phyloP scores from a whole-genome alignment of 495 filamentous ascomycete species.

The Daldinia vernicosa region DNA sequence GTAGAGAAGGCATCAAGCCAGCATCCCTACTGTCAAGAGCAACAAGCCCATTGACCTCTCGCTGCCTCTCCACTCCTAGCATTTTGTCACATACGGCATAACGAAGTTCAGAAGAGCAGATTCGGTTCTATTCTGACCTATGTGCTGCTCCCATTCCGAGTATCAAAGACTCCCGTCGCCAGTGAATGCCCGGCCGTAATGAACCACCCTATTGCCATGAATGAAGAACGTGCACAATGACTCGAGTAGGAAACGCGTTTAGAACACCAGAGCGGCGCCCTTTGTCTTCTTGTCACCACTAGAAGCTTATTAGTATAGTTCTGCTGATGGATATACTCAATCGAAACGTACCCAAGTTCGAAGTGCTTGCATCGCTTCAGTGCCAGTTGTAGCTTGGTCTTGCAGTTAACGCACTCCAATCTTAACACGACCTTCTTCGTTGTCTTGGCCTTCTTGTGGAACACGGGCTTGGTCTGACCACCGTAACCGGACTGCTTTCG shows the following conservation, averaged over 20 bases:
- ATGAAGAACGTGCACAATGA: conserved; percentile 39
- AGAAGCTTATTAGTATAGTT: conserved; percentile 36
- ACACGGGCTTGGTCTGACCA: conserved; percentile 89
- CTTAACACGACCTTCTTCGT: conserved; percentile 99
- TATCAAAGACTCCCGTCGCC: conserved; percentile 44
- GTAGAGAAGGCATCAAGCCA: conserved; percentile 1
- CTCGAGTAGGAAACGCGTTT: conserved; percentile 53
- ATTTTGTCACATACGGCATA: conserved; percentile 27
- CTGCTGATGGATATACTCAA: background rate
- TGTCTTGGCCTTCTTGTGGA: conserved; percentile 99
- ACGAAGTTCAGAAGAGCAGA: conserved; percentile 31
- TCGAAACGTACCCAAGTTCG: conserved; percentile 86
- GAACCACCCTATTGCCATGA: conserved; percentile 43
- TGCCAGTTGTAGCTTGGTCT: conserved; percentile 97
- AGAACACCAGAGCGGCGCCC: conserved; percentile 99
- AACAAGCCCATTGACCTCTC: background rate
- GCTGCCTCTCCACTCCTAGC: conserved; percentile 15
- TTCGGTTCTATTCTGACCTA: conserved; percentile 43
- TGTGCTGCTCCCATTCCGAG: conserved; percentile 39
- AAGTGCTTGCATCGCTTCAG: conserved; percentile 99
- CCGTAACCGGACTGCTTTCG: conserved; percentile 99
- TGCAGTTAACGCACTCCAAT: conserved; percentile 95
- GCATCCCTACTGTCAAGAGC: background rate
- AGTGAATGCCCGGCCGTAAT: conserved; percentile 44
- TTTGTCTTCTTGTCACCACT: conserved; percentile 99